A percentile compares a stretch with the other conserved stretches of the same genome.
Evolutionary conservation across 805 yeast genomes (phyloP).

Genomic region (Grigorovia transvaalensis): DNA sequence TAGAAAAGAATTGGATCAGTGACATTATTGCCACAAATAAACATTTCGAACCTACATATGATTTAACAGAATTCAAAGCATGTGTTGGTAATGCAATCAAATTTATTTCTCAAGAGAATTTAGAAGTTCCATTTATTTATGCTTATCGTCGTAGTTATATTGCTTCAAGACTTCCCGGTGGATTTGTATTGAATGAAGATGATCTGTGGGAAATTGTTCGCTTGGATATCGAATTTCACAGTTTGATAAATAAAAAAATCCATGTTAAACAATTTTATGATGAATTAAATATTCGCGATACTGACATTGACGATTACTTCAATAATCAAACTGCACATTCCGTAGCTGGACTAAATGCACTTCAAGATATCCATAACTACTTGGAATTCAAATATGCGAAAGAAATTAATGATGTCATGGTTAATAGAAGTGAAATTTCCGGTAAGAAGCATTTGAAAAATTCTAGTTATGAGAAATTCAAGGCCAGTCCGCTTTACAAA

Average conservation of each 20-base stretch:
- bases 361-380: conserved; percentile 79
- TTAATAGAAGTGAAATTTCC: conserved; percentile 16
- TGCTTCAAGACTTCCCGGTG: conserved; percentile 34
- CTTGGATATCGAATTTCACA: conserved; percentile 81
- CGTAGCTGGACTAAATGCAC: conserved; percentile 50
- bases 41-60: conserved; percentile 28
- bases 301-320: conserved; percentile 45
- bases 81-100: conserved; percentile 65
- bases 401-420: conserved; percentile 30
- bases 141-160: conserved; percentile 87
- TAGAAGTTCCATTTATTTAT: conserved; percentile 94
- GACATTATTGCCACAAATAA: conserved; percentile 52
- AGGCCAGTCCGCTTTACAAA: conserved; percentile 50
- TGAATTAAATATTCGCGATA: conserved; percentile 47
- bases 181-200: conserved; percentile 51
- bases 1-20: conserved; percentile 77
- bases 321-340: conserved; percentile 39
- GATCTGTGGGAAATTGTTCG: conserved; percentile 88
- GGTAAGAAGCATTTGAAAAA: conserved; percentile 51
- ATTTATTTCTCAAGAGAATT: conserved; percentile 62
- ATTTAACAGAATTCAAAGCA: conserved; percentile 44
- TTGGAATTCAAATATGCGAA: conserved; percentile 56
- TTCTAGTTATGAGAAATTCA: conserved; percentile 56
- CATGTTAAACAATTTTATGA: conserved; percentile 48
- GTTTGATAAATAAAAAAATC: conserved; percentile 63